Evolutionary conservation across 495 filamentous ascomycete genomes (phyloP).

Genomic region (Neurospora tetraspora): DNA sequence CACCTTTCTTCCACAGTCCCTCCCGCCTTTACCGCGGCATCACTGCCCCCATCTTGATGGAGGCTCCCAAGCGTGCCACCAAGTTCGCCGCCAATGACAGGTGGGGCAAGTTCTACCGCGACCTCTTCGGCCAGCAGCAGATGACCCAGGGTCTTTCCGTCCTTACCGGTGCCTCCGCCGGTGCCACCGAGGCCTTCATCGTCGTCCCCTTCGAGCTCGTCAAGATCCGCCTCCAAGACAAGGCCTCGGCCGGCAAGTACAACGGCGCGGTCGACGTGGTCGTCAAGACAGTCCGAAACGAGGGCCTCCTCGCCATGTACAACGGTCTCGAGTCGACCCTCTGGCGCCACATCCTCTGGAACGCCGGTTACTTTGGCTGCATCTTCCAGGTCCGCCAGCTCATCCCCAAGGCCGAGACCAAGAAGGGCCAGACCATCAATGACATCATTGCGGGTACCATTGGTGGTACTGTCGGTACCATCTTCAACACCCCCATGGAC

Average conservation of each 20-base stretch:
- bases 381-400: conserved; percentile 90
- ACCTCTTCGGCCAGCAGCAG: conserved; percentile 67
- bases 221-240: conserved; percentile 95
- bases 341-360: conserved; percentile 97
- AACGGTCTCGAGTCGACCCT: conserved; percentile 92
- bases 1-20: conserved; percentile 40
- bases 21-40: conserved; percentile 93
- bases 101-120: conserved; percentile 88
- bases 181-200: conserved; percentile 92
- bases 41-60: conserved; percentile 92
- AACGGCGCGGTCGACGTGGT: conserved; percentile 88
- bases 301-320: conserved; percentile 85
- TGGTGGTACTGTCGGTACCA: conserved; percentile 85
- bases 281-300: conserved; percentile 64
- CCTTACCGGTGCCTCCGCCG: conserved; percentile 87
- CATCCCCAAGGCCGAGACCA: conserved; percentile 68
- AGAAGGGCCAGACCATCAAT: conserved; percentile 70
- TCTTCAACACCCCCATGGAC: conserved; percentile 94
- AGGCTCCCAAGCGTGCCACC: conserved; percentile 94
- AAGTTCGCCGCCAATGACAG: conserved; percentile 99
- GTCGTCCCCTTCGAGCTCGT: conserved; percentile 84
- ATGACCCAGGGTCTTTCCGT: conserved; percentile 86
- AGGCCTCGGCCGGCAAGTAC: conserved; percentile 88
- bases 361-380: conserved; percentile 94
- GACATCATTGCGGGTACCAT: conserved; percentile 78